Conservation (phyloP, 352 stramenopile genomes). For the Phytophthora chlamydospora region DNA sequence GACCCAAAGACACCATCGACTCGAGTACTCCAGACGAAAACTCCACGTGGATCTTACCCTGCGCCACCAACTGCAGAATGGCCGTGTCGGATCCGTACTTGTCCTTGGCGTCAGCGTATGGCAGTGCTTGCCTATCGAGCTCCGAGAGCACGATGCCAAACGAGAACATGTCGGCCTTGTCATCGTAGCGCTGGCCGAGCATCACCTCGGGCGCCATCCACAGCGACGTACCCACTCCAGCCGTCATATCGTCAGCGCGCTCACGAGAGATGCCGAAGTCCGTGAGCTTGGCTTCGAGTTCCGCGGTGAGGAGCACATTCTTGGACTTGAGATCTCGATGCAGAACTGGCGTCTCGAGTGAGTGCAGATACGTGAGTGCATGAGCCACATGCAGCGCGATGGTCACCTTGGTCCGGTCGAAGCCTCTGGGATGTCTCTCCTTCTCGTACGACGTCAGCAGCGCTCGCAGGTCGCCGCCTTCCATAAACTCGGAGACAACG, state of each 20-base stretch:
- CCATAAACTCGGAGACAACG: conserved; percentile 60
- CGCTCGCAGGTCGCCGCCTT: conserved; percentile 51
- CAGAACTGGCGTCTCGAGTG: conserved; percentile 12
- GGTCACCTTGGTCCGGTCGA: conserved; percentile 41
- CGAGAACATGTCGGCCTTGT: conserved; percentile 17
- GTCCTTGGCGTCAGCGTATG: conserved; percentile 25
- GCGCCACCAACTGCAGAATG: conserved; percentile 25
- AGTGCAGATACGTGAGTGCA: conserved; percentile 45
- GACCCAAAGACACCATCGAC: conserved; percentile 16
- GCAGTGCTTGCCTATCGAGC: conserved; percentile 29
- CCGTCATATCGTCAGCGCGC: conserved; percentile 31
- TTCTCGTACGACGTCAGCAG: conserved; percentile 25
- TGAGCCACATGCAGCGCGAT: conserved; percentile 41
- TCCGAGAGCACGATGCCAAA: conserved; percentile 30
- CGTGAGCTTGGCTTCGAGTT: too few species aligned
- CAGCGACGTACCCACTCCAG: conserved; percentile 33
- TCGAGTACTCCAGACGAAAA: conserved; percentile 22
- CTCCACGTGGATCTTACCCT: conserved; percentile 28
- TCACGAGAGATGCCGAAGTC: too few species aligned
- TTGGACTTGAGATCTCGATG: conserved; percentile 44
- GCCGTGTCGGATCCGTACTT: conserved; percentile 7
- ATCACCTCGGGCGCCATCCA: conserved; percentile 46
- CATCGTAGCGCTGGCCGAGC: conserved; percentile 24
- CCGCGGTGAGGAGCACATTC: conserved; percentile 16
- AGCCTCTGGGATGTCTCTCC: conserved; percentile 15